Base-by-base conservation (phyloP, 2,329 filamentous ascomycete genomes). In the Fusarium incarnatum region DNA sequence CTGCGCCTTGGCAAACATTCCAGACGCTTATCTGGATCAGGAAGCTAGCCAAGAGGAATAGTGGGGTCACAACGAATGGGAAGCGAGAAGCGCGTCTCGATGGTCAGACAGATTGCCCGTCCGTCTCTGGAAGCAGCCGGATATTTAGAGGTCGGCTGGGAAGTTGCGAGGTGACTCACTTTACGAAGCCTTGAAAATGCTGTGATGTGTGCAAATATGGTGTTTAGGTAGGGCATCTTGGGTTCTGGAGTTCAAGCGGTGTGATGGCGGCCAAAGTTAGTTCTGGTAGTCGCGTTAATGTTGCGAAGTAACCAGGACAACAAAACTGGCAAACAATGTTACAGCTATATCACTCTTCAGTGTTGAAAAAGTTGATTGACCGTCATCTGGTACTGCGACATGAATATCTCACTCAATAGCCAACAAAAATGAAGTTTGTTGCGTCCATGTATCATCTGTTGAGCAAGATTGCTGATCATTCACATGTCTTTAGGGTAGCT, bases 141-240 rank as follows among this genome's bases (percentile, higher is more conserved):
- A 16, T 53, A 12, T 12, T 28, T 12, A 3, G 13, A 52, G 18
- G 12, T 34, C 3, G 12, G 0, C 16, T 25, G 22, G 16, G 9
- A 40, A 2, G 20, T 15, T 37, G 37, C 47, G 32, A 27, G 32
- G 5, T 40, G 18, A 11, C 8, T 27, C 30, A 20, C 5, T 11
- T 16, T 16, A 4, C 25, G 18, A 11, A 40, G 23, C 4, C 11
- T 15, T 40, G 18, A 4, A 5, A 10, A 10, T 5, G 7, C 2
- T 10, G 9, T 27, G 8, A n/a, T 40, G 12, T 8, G 12, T 20
- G 18, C 13, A 25, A 27, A 4, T 0, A 12, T 16, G 16, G 13
- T 41, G 3, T 16, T 27, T 20, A 37, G 34, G 18, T 2, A 12
- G 10, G 18, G 1, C 0, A 0, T 37, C 0, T n/a, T 12, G 10